Percentiles rank a stretch among this genome's conserved stretches.
phyloP scores from a whole-genome alignment of 306 rosid genomes.

The Trifolium subterraneum region DNA sequence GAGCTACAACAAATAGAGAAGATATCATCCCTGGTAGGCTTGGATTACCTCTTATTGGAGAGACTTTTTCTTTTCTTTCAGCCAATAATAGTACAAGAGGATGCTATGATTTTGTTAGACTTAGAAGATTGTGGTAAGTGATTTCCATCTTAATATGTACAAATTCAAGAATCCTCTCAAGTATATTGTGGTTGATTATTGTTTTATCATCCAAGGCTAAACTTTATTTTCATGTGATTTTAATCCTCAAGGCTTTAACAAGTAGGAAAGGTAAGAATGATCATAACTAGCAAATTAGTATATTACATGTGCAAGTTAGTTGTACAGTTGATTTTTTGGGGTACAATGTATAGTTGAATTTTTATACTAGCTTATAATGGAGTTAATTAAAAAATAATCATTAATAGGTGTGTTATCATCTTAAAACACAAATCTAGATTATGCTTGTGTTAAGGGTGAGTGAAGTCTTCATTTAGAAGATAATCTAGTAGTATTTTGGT shows the following conservation, averaged over 20 bases:
- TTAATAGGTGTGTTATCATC: not conserved
- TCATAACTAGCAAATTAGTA: not conserved
- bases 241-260: not conserved
- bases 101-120: slow-evolving; percentile 76
- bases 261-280: slow-evolving; percentile 1
- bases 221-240: slow-evolving; percentile 8
- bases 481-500: too few relatives aligned
- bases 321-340: not conserved
- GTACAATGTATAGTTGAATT: not conserved
- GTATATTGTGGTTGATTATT: not conserved
- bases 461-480: too few relatives aligned
- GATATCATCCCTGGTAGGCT: slow-evolving; percentile 65
- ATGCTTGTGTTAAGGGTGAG: not conserved
- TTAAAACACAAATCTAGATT: not conserved
- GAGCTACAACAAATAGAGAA: slow-evolving; percentile 33
- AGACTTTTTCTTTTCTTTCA: slow-evolving; percentile 74
- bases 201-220: not conserved
- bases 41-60: slow-evolving; percentile 72
- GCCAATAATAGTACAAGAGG: slow-evolving; percentile 71
- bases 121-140: slow-evolving; percentile 71
- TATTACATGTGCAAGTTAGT: not conserved
- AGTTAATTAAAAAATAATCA: slow-evolving; percentile 6
- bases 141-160: slow-evolving; percentile 21
- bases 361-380: not conserved
- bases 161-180: slow-evolving; percentile 7